Evolutionary conservation across 1,284 basidiomycete genomes (phyloP), one percentile per base, ranked within the genome.

Genomic region (Melampsora americana): DNA sequence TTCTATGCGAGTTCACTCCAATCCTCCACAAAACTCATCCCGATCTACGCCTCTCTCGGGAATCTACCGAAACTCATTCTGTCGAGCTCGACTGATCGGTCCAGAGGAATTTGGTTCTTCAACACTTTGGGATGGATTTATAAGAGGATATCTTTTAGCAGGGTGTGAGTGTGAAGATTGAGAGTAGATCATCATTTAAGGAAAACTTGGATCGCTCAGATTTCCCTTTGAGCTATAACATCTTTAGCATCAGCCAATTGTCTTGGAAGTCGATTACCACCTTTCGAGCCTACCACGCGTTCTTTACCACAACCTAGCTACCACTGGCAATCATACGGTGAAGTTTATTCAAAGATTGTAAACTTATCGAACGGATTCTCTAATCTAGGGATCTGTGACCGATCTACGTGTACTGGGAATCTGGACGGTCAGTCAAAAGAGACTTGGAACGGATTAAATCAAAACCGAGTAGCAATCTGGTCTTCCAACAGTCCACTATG

Each of bases 51-150:
- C 5, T 12, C 39, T 42, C 12, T 7, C 39, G 4, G 39, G 6
- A 1, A 42, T 56, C 16, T 20, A 28, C n/a, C 53, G 53, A 11
- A 56, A 56, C 53, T 11, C 53, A 18, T 39, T 35, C 5, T 28
- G 18, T 35, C 12, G 2, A 26, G 28, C 14, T 30, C 28, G 61
- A 32, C 35, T 64, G 12, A 53, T 72, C 35, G 69, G 59, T 16
- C 35, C 61, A 16, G 48, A 72, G n/a, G 11, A 72, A 35, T 39
- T 62, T 61, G 69, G 69, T 32, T 46, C 42, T 11, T 46, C 70
- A 23, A 73, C 70, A 26, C 62, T 73, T 28, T 73, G 70, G 70
- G 70, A 73, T 39, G 62, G 62, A 0, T 73, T 73, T 48, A 48
- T 73, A 44, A 73, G 56, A 50, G 70, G 70, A 12, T 73, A 73